Evolutionary conservation across 192 early-diverging fungal species (phyloP).

Genomic region (Jimgerdemannia flammicorona): DNA sequence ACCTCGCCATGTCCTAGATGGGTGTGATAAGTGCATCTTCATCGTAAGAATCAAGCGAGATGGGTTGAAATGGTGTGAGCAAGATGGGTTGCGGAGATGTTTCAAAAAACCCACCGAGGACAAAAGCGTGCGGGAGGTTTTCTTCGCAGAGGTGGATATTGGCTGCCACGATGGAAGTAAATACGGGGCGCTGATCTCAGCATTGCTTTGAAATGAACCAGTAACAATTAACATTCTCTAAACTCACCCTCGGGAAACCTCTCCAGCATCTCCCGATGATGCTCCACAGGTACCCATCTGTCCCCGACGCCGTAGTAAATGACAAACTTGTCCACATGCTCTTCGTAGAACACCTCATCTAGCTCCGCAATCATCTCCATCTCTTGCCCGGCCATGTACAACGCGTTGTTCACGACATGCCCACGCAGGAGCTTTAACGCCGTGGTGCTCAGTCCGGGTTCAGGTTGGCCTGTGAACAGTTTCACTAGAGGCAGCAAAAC

Average conservation of each 20-base stretch:
- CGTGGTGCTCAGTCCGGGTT: conserved; percentile 51
- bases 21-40: neutral
- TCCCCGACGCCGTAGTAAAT: conserved; percentile 79
- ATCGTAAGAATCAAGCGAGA: neutral
- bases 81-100: neutral
- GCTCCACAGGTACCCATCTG: conserved; percentile 70
- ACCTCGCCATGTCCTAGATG: neutral
- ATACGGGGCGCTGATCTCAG: neutral
- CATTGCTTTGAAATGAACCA: too few relatives aligned
- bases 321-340: conserved; percentile 57
- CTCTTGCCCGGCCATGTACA: conserved; percentile 71
- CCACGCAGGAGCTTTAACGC: conserved; percentile 63
- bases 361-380: conserved; percentile 65
- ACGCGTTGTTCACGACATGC: conserved; percentile 54
- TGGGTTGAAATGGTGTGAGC: neutral
- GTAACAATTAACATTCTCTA: neutral
- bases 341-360: conserved; percentile 59
- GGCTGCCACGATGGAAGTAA: conserved; percentile 4
- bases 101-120: conserved; percentile 34
- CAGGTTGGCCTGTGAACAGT: conserved; percentile 31
- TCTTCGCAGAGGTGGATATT: conserved; percentile 62
- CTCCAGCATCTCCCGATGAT: conserved; percentile 61
- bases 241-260: conserved; percentile 58
- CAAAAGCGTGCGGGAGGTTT: conserved; percentile 79
- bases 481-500: conserved; percentile 31